These are phyloP conservation scores for Scutellaria galericulata DNA, from an alignment of 257 asterid genomes.

Conservation along the genomic window DNA sequence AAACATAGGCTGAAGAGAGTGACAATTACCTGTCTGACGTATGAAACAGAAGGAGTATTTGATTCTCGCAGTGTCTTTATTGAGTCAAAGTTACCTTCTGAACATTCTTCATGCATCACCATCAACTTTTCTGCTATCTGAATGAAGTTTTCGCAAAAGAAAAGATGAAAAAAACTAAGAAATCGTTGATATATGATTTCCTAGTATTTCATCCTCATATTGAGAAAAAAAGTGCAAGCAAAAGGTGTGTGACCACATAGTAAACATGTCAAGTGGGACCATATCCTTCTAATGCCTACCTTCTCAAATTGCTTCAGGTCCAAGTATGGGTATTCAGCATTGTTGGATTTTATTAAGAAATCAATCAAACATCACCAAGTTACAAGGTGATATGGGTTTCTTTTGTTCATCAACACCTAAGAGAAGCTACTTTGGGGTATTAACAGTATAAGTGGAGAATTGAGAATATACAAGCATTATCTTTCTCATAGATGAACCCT, in stretches of 20 bases:
- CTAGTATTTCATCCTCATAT: not conserved
- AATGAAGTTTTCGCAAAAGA: slow-evolving; percentile 8
- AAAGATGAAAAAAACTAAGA: not conserved
- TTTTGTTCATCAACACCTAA: not conserved
- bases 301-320: not conserved
- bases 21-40: slow-evolving; percentile 48
- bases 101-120: slow-evolving; percentile 76
- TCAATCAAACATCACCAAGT: not conserved
- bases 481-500: no score
- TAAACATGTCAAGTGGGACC: not conserved
- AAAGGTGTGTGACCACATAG: not conserved
- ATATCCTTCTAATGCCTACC: not conserved
- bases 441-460: not conserved
- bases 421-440: not conserved
- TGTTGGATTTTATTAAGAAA: not conserved
- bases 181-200: not conserved
- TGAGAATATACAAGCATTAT: not conserved
- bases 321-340: not conserved
- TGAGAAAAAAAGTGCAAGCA: not conserved
- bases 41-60: slow-evolving; percentile 43
- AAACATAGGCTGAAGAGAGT: not conserved
- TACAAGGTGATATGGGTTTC: not conserved
- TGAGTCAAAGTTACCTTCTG: slow-evolving; percentile 60
- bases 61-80: slow-evolving; percentile 53
- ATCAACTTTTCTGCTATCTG: slow-evolving; percentile 67